phyloP scores from a whole-genome alignment of 2,329 filamentous ascomycete genomes.

The Penicillium sp. region DNA sequence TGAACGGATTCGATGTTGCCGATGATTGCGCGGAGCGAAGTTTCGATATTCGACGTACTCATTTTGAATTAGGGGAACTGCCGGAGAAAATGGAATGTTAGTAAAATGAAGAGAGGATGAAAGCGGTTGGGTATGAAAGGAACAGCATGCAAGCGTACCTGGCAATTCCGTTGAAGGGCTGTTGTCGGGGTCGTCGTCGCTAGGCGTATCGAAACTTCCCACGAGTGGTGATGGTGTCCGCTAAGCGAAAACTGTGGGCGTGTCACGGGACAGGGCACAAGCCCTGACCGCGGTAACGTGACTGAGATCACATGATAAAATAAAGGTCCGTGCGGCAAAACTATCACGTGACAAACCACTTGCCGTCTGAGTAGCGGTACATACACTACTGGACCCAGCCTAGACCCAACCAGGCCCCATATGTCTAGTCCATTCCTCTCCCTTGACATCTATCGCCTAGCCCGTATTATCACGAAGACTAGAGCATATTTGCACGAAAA shows the following conservation, averaged over 20 bases:
- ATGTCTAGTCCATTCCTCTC: not conserved
- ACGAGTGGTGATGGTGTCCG: constrained; percentile 38
- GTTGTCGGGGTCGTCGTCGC: constrained; percentile 52
- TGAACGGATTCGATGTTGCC: constrained; percentile 28
- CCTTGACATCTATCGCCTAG: not conserved
- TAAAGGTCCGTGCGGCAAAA: not conserved
- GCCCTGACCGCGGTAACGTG: constrained; percentile 23
- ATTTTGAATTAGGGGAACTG: constrained; percentile 59
- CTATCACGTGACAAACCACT: constrained; percentile 8
- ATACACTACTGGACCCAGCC: not conserved
- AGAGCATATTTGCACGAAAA: too few species aligned
- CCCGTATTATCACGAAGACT: too few species aligned
- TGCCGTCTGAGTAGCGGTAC: not conserved
- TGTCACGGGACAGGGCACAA: constrained; percentile 28
- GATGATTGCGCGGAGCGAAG: constrained; percentile 29
- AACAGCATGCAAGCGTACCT: constrained; percentile 40
- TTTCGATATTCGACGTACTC: constrained; percentile 55
- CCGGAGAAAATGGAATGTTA: constrained; percentile 28
- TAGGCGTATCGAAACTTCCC: constrained; percentile 47
- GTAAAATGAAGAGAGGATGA: constrained; percentile 18
- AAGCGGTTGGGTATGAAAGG: constrained; percentile 11
- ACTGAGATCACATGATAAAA: constrained; percentile 13
- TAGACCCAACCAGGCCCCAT: not conserved
- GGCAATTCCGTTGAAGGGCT: constrained; percentile 52
- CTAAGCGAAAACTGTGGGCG: constrained; percentile 49